Evolutionary conservation across 108 stramenopile genomes (phyloP), one percentile per base, ranked within the genome.

Genomic region (Licmophora abbreviata): DNA sequence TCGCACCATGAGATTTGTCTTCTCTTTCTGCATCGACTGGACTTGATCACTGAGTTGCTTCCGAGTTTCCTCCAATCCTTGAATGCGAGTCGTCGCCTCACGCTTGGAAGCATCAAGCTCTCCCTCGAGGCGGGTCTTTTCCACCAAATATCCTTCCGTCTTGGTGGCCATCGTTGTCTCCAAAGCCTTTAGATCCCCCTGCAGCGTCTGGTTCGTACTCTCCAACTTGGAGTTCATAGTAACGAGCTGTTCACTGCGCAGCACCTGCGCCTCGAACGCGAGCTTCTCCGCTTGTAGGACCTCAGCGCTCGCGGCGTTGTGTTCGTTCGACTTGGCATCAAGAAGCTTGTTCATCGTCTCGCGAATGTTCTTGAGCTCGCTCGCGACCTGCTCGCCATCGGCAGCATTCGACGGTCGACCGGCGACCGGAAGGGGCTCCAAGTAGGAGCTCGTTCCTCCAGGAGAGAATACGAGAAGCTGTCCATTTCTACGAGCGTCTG

Each of bases 91-190:
- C 14, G 2, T 26, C 3, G 44, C 23, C 2, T 46, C 44, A 4
- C 44, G 28, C 22, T 50, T 31, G n/a, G 57, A 11, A 4, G 25
- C 26, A 5, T 44, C 29, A 5, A 46, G 59, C 24, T 63, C 29
- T 26, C 40, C 37, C 25, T 58, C 66, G 20, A 68, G 26, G 26
- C 40, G 29, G 3, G 49, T 29, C 24, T 58, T 58, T 42, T 46
- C 50, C 9, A 46, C 10, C 1, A 45, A 28, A 17, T 52, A 33
- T 32, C 34, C 48, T 27, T 59, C 64, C 8, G 33, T 33, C 1
- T 40, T 29, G 21, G 22, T 48, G 10, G 45, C 18, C 29, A 59
- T 37, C 17, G 25, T 44, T 17, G 32, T 38, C 2, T 15, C 29
- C 14, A 64, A 34, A 31, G 17, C 30, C 18, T 54, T 49, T 33